A percentile compares a stretch with the other conserved stretches of the same genome.
Conservation (phyloP, 2,329 filamentous ascomycete genomes). For the Stagonosporopsis cucurbitacearum region DNA sequence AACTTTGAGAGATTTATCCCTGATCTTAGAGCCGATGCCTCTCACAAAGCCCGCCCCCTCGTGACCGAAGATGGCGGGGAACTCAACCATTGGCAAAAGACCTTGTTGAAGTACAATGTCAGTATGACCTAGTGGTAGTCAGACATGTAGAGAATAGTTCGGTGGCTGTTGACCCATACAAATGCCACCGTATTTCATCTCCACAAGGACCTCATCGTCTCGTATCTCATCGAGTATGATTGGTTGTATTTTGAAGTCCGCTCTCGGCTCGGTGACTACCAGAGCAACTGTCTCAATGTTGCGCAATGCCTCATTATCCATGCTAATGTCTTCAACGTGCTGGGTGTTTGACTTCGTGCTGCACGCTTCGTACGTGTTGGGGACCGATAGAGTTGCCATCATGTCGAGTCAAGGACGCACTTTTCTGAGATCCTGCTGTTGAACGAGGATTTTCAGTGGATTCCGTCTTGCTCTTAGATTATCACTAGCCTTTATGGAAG, state of each 20-base stretch:
- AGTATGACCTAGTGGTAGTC: slow-evolving; percentile 48
- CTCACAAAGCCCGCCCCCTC: slow-evolving; percentile 46
- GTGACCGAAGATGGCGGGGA: slow-evolving; percentile 59
- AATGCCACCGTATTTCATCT: slow-evolving; percentile 60
- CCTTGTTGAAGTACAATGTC: slow-evolving; percentile 55
- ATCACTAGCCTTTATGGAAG: background rate
- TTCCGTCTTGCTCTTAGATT: background rate
- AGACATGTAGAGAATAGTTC: background rate
- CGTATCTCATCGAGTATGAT: slow-evolving; percentile 13
- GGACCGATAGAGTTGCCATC: background rate
- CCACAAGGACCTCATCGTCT: slow-evolving; percentile 58
- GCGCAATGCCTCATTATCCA: background rate
- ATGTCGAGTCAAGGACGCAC: background rate
- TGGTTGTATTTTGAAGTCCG: slow-evolving; percentile 10
- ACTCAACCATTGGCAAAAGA: slow-evolving; percentile 29
- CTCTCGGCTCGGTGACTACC: slow-evolving; percentile 10
- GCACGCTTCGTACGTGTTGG: background rate
- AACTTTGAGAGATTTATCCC: slow-evolving; percentile 26
- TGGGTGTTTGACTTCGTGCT: background rate
- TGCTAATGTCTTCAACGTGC: background rate
- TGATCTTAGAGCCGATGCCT: slow-evolving; percentile 8
- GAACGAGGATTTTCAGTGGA: background rate
- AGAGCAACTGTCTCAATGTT: slow-evolving; percentile 12
- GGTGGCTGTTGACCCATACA: slow-evolving; percentile 37
- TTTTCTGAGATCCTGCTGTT: background rate